Evolutionary conservation across 371 early-diverging fungal genomes (phyloP).

Genomic region (Actinomortierella wolfii): DNA sequence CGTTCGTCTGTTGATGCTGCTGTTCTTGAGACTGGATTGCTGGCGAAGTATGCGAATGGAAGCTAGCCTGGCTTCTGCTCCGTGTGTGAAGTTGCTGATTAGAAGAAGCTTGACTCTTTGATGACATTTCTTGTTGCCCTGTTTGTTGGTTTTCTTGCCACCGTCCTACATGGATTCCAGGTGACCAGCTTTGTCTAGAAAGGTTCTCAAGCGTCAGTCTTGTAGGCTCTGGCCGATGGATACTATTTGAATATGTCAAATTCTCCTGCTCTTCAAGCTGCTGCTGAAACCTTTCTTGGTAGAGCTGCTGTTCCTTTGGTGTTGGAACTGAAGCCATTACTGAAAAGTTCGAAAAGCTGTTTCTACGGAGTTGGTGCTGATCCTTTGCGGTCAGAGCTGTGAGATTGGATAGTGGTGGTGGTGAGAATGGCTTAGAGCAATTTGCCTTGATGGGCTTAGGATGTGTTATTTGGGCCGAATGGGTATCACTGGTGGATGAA

Average conservation of each 20-base stretch:
- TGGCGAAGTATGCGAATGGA: background rate
- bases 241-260: background rate
- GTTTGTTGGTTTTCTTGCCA: background rate
- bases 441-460: no score
- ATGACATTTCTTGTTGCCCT: background rate
- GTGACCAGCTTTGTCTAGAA: conserved; percentile 30
- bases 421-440: no score
- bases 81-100: conserved; percentile 14
- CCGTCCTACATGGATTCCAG: conserved; percentile 9
- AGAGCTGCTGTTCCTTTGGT: conserved; percentile 2
- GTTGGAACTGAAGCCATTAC: background rate
- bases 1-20: no score
- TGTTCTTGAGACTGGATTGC: no score
- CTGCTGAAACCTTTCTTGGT: conserved; percentile 6
- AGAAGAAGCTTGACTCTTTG: conserved; percentile 10
- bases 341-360: conserved; percentile 6
- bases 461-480: no score
- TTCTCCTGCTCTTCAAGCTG: conserved; percentile 14
- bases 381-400: no score
- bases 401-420: no score
- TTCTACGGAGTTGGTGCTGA: conserved; percentile 14
- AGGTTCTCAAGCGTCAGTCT: conserved; percentile 26
- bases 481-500: conserved; percentile 24
- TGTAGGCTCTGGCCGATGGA: conserved; percentile 2
- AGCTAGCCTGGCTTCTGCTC: background rate